Base-by-base conservation (phyloP, 805 yeast species). In the Isabelozyma pseudorhagii region DNA sequence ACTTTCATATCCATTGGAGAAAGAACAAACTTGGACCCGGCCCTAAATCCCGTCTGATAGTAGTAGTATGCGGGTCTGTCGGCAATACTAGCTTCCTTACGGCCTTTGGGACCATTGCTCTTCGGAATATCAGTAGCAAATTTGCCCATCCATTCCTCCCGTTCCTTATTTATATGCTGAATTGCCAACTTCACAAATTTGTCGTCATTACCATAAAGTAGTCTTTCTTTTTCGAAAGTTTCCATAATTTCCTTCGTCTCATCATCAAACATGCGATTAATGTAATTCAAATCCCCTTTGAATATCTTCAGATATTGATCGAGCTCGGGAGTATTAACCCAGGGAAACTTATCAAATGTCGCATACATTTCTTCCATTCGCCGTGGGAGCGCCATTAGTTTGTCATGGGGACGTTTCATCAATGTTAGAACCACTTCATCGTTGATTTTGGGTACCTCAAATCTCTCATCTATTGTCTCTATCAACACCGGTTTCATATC, bases 1-100 rank as follows among this genome's bases (percentile, higher is more conserved):
- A 93, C 83, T 52, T 86, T 86, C 28, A 89, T 78, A 63, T 94
- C 99, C 42, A 94, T 71, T 5, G 89, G 83, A 0, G 96, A 83
- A 14, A 93, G 69, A 43, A 89, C 86, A 63, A 72, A 90, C 1
- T 85, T 80, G 3, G 84, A 67, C 13, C 61, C 54, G 0, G 92
- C 77, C 53, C 83, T 81, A 64, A 89, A 85, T 0, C 85, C 82
- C 0, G 94, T 83, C 61, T 92, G 92, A 63, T 87, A 93, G 62
- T 82, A 93, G 64, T 79, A 89, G 61, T 71, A 89, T 7, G 85
- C 80, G 3, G 45, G 5, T 8, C 34, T 42, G 21, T n/a, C 40
- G 17, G 3, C 15, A 5, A 13, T 34, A 1, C 15, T 15, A 29
- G 41, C 8, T 34, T 41, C 21, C 38, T 34, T 14, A 6, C 7